A percentile compares a stretch with the other conserved stretches of the same genome.
These are phyloP conservation scores for Phialemonium atrogriseum DNA, from an alignment of 2,329 filamentous ascomycete species.

Conservation along the genomic window DNA sequence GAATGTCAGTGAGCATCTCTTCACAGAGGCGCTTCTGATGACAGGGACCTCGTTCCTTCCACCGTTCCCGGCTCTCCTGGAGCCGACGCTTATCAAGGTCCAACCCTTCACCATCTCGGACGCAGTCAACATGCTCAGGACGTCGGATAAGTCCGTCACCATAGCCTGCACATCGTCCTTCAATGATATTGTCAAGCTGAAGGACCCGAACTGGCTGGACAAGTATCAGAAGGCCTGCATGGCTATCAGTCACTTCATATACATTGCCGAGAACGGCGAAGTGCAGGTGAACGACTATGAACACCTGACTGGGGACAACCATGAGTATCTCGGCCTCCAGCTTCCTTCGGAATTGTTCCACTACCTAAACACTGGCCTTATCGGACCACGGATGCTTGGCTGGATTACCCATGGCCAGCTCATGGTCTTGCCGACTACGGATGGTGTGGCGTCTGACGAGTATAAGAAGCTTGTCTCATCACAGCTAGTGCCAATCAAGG, in stretches of 20 bases:
- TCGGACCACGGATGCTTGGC: constrained; percentile 70
- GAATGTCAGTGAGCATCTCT: constrained; percentile 58
- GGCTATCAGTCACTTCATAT: constrained; percentile 79
- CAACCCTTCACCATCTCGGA: constrained; percentile 60
- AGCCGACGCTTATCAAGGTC: constrained; percentile 42
- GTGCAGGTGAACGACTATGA: constrained; percentile 67
- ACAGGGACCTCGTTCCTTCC: constrained; percentile 74
- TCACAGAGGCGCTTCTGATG: constrained; percentile 78
- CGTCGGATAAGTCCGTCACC: constrained; percentile 61
- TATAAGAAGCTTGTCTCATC: constrained; percentile 73
- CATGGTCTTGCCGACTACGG: constrained; percentile 72
- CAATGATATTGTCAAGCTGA: constrained; percentile 66
- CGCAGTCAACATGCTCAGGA: constrained; percentile 68
- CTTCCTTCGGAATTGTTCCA: constrained; percentile 85
- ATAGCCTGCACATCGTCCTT: constrained; percentile 69
- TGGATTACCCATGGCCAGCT: constrained; percentile 77
- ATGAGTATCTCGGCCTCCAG: constrained; percentile 84
- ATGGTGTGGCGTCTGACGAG: constrained; percentile 69
- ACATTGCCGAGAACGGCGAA: constrained; percentile 69
- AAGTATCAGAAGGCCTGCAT: constrained; percentile 81
- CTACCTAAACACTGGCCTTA: constrained; percentile 76
- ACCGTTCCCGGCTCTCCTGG: constrained; percentile 69
- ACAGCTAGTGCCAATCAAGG: constrained; percentile 65
- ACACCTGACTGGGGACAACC: constrained; percentile 70
- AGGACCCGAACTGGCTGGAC: constrained; percentile 70